Base-by-base conservation (phyloP, 495 filamentous ascomycete genomes). In the Evernia prunastri region DNA sequence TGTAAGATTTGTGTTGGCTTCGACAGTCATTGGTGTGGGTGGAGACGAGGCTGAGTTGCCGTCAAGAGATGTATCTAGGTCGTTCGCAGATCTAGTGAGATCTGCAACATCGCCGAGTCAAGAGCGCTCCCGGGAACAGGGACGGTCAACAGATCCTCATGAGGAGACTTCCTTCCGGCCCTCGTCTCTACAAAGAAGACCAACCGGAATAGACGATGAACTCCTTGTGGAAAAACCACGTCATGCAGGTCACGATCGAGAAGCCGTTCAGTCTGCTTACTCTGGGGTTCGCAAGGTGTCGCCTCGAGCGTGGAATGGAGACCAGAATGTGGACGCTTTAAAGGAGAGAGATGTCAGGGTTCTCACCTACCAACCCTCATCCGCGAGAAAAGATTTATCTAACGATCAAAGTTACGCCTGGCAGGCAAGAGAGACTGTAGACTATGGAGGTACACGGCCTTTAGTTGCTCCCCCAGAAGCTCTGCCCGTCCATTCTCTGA, bases 11-110 rank as follows among this genome's bases (percentile, higher is more conserved):
- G 82, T 76, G 11, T 79, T 87, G 58, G 79, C 74, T 27, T 76
- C 77, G 63, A 89, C 89, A 42, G 70, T 95, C 58, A 95, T 96
- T 73, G 92, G 92, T 31, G 84, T 89, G 69, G 92, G 92, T 29
- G 92, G 92, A 18, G 91, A 96, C 73, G 91, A 95, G 66, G 84
- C 87, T 49, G 86, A 89, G 43, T 73, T 76, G 6, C 87, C 88
- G 9, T 81, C 85, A 0, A 77, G 83, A 25, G 89, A 92, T 68
- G 86, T 96, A 23, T 84, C 82, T 0, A 78, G 74, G 68, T 73
- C 68, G 57, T 79, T 79, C 58, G 79, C 79, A 67, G 76, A 76
- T 58, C 69, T 36, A 25, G n/a, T 33, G 29, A n/a, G 51, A 49
- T 17, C n/a, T 42, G 62, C 39, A 29, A 11, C 17, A 64, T n/a